These are phyloP conservation scores for Glebionis coronaria DNA, from an alignment of 129 eudicot genomes.

Conservation along the genomic window DNA sequence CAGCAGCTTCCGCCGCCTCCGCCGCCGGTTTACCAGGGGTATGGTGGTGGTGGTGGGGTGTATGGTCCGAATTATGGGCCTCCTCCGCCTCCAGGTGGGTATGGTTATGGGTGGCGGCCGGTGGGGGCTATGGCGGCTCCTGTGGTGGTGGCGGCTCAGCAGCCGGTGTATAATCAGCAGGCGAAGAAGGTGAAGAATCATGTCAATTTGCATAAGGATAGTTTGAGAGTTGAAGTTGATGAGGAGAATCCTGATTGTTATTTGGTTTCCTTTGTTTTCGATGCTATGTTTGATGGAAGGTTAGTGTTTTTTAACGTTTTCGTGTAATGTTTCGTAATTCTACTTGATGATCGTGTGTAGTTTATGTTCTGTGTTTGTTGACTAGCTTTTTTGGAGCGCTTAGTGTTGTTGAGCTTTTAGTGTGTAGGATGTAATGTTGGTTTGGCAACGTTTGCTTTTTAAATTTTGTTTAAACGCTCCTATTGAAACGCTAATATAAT, in stretches of 20 bases:
- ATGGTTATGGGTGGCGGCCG: conserved; percentile 36
- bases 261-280: conserved; percentile 79
- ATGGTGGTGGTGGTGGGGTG: no score
- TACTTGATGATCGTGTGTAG: no score
- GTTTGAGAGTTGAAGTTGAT: conserved; percentile 64
- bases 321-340: no score
- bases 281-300: conserved; percentile 75
- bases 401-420: no score
- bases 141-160: conserved; percentile 31
- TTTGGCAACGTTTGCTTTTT: no score
- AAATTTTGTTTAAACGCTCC: no score
- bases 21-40: conserved; percentile 28
- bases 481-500: no score
- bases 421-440: no score
- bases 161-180: conserved; percentile 48
- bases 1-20: conserved; percentile 35
- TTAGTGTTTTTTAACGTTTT: conserved; percentile 7
- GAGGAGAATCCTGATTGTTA: conserved; percentile 57
- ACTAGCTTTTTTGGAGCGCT: no score
- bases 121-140: conserved; percentile 38
- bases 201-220: conserved; percentile 80
- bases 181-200: conserved; percentile 80
- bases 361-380: not conserved
- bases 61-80: no score
- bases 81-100: not conserved